Evolutionary conservation across 179 eudicot genomes (phyloP).

Genomic region (Drosera spatulata): DNA sequence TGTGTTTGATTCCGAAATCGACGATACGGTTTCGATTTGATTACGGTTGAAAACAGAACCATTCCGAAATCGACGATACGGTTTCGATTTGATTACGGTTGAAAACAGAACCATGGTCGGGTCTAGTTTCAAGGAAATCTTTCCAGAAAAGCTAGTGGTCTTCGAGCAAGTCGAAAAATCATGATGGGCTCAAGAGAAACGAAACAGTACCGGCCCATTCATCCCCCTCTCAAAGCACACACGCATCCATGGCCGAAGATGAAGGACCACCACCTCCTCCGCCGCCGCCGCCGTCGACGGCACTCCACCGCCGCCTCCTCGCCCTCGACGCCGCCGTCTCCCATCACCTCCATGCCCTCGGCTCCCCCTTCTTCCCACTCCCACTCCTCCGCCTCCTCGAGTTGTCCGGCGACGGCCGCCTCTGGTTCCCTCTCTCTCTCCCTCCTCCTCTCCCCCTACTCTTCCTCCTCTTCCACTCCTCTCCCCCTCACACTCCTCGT

Average conservation of each 20-base stretch:
- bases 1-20: too few relatives aligned
- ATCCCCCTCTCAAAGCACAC: too few relatives aligned
- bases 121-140: too few relatives aligned
- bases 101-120: too few relatives aligned
- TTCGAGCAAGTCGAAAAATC: too few relatives aligned
- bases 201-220: too few relatives aligned
- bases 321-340: slow-evolving; percentile 42
- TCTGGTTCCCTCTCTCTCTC: slow-evolving; percentile 79
- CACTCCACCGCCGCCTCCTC: slow-evolving; percentile 31
- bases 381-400: slow-evolving; percentile 57
- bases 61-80: too few relatives aligned
- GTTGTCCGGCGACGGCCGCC: slow-evolving; percentile 74
- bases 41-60: too few relatives aligned
- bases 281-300: slow-evolving; percentile 9
- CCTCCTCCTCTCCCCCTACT: slow-evolving; percentile 36
- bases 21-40: too few relatives aligned
- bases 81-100: too few relatives aligned
- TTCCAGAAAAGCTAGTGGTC: too few relatives aligned
- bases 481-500: slow-evolving; percentile 30
- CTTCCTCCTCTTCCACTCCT: slow-evolving; percentile 16
- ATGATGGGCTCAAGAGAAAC: too few relatives aligned
- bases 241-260: slow-evolving; percentile 1
- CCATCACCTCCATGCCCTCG: slow-evolving; percentile 35
- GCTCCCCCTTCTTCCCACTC: slow-evolving; percentile 43
- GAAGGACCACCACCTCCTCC: slow-evolving; percentile 10